These are phyloP conservation scores for Litsea cubeba DNA, from an alignment of 164 flowering plant species.

Conservation along the genomic window DNA sequence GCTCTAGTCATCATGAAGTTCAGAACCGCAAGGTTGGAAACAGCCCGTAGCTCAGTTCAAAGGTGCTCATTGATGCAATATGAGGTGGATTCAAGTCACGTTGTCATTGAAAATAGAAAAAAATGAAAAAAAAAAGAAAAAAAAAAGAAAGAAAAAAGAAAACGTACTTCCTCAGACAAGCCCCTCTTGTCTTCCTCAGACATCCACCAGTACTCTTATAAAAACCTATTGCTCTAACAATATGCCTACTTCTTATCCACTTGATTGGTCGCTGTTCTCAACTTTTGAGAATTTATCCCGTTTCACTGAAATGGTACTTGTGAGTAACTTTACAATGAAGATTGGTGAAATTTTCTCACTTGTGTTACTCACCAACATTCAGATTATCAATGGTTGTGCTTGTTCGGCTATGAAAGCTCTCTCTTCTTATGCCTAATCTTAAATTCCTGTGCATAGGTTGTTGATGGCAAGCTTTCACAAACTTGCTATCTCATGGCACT, in stretches of 20 bases:
- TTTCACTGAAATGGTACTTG: background rate
- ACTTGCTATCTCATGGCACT: constrained; percentile 93
- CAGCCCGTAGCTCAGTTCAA: no score
- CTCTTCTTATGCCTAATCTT: background rate
- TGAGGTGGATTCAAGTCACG: no score
- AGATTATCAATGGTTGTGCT: background rate
- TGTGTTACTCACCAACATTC: background rate
- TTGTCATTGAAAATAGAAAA: no score
- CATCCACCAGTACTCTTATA: background rate
- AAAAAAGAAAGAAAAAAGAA: no score
- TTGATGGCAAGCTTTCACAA: constrained; percentile 41
- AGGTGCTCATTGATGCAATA: no score
- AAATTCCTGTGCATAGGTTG: constrained; percentile 24
- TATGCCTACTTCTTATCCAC: background rate
- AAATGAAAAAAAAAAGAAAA: no score
- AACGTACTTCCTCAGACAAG: no score
- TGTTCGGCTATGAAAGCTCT: background rate
- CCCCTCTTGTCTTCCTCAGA: background rate
- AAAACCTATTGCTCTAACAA: background rate
- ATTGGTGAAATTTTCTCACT: background rate
- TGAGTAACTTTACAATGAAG: background rate
- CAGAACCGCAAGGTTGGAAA: no score
- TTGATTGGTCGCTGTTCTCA: background rate
- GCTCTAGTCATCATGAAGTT: no score
- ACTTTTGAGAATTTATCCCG: background rate